Base-by-base conservation (phyloP, 129 eudicot species). In the Oenanthe sinensis region DNA sequence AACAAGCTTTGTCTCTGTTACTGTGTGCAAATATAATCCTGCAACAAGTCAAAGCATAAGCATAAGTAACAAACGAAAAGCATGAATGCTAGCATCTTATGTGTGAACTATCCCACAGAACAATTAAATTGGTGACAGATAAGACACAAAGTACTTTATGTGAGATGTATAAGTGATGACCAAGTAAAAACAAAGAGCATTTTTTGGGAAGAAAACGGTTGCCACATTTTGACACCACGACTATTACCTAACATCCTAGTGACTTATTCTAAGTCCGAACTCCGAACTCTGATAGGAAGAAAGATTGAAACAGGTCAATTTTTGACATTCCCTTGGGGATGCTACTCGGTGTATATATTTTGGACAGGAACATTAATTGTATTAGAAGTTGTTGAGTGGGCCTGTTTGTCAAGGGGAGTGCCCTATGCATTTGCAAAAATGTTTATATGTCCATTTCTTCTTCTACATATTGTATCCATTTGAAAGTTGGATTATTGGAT, bases 1-100 rank as follows among this genome's bases (percentile, higher is more conserved):
- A 79, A 92, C 88, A 86, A 96, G 99, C 86, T 89, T 86, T 74
- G 99, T 82, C 77, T 92, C 96, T 8, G 96, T 96, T 75, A 89
- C 96, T 16, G 96, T 87, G 81, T 92, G 91, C 44, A 96, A 90
- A 82, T 92, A 96, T 74, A 92, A 60, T 46, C 95, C 99, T 96
- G 93, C 91, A 90, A 76, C 40, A 52, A 78, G 22, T 36, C 77
- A 63, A 50, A 82, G 79, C 70, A 36, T 63, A 58, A 76, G 40
- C 16, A 76, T 74, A 58, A 79, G 55, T 11, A 70, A 71, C 40
- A 54, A 62, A 13, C 8, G 16, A 43, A 44, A 44, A 60, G 13
- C 33, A 67, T 28, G 19, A 58, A 44, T 63, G 22, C 4, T 3
- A 36, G 50, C 30, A 83, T 42, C 49, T 45, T 39, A 62, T 16